A percentile compares a stretch with the other conserved stretches of the same genome.
These are phyloP conservation scores for Coix lacrymajobi DNA, from an alignment of 176 grass and related monocot species.

Conservation along the genomic window DNA sequence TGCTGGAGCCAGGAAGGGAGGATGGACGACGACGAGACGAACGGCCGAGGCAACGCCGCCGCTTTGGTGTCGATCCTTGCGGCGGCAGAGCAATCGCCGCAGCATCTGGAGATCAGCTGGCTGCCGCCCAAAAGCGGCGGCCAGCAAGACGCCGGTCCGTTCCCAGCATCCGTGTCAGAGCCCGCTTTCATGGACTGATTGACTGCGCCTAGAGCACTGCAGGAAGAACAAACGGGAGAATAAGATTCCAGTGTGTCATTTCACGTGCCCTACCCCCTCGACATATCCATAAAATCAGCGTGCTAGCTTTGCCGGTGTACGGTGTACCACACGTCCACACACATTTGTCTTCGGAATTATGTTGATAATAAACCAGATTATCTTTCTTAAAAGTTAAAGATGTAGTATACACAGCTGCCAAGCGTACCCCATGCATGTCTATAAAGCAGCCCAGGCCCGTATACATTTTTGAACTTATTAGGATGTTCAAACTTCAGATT, in stretches of 20 bases:
- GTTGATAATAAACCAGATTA: background rate
- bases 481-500: background rate
- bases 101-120: constrained; percentile 44
- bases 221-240: constrained; percentile 46
- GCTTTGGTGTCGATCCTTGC: constrained; percentile 29
- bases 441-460: too few relatives aligned
- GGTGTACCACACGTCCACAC: background rate
- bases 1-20: constrained; percentile 85
- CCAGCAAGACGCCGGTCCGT: constrained; percentile 40
- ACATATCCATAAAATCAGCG: constrained; percentile 21
- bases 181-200: constrained; percentile 50
- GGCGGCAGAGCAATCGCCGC: constrained; percentile 49
- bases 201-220: constrained; percentile 39
- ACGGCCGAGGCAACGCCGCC: constrained; percentile 11
- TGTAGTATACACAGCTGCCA: background rate
- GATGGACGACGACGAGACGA: constrained; percentile 37
- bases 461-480: background rate
- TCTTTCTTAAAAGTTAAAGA: background rate
- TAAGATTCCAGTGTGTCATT: constrained; percentile 35
- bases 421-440: background rate
- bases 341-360: background rate
- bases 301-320: background rate
- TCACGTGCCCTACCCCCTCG: background rate
- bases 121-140: constrained; percentile 44
- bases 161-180: constrained; percentile 42